Evolutionary conservation across 1,284 basidiomycete genomes (phyloP).

Genomic region (Fistulinella staudtii): DNA sequence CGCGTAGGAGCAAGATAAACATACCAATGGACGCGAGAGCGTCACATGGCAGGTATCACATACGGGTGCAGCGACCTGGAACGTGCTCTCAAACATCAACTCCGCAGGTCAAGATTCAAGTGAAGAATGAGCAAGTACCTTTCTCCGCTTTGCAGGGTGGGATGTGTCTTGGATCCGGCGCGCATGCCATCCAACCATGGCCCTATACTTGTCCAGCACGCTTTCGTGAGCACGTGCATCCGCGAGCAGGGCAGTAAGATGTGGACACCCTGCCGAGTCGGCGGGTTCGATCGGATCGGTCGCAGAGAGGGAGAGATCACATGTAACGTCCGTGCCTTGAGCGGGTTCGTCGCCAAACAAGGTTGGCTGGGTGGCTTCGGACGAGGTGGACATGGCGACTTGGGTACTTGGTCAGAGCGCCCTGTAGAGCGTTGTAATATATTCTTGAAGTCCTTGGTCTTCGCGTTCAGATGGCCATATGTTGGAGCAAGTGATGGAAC

Average conservation of each 20-base stretch:
- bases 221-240: conserved; percentile 25
- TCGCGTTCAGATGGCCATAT: too few relatives aligned
- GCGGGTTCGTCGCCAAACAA: conserved; percentile 29
- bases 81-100: too few relatives aligned
- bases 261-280: conserved; percentile 17
- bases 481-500: too few relatives aligned
- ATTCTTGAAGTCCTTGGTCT: too few relatives aligned
- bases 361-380: conserved; percentile 26
- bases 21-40: conserved; percentile 72
- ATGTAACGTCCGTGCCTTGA: conserved; percentile 9
- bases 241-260: conserved; percentile 24
- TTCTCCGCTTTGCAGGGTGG: conserved; percentile 43
- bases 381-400: conserved; percentile 29
- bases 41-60: conserved; percentile 62
- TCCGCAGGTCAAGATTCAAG: not conserved
- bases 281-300: conserved; percentile 11
- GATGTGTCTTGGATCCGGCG: conserved; percentile 30
- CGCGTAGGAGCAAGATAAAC: conserved; percentile 71
- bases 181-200: conserved; percentile 39
- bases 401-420: too few relatives aligned
- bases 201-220: conserved; percentile 37
- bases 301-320: conserved; percentile 5
- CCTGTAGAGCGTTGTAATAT: too few relatives aligned
- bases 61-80: conserved; percentile 47
- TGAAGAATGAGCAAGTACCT: conserved; percentile 27